A percentile compares a stretch with the other conserved stretches of the same genome.
Conservation (phyloP, 768 basidiomycete species). For the Suillus variegatus region DNA sequence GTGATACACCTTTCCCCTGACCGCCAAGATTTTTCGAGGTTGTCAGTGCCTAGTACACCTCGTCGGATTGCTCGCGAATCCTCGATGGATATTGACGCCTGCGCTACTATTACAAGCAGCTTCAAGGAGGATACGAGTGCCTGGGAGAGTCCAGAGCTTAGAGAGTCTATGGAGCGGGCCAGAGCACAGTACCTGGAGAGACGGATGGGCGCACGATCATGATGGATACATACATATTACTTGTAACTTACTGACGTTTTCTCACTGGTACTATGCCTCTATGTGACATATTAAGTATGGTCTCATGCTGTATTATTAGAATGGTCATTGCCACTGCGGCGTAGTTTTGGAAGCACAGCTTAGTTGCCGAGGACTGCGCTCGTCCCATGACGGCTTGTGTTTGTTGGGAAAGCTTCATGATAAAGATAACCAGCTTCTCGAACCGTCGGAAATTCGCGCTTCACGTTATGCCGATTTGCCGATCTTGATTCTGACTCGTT, state of each 20-base stretch:
- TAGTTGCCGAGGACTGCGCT: too few species aligned
- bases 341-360: neutral
- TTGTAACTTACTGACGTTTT: constrained; percentile 2
- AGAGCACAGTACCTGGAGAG: constrained; percentile 38
- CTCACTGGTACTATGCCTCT: neutral
- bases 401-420: too few species aligned
- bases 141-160: constrained; percentile 67
- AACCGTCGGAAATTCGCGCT: too few species aligned
- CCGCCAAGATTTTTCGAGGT: constrained; percentile 18
- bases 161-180: constrained; percentile 72
- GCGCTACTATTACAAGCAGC: constrained; percentile 23
- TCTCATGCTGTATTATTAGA: neutral
- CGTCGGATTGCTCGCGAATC: constrained; percentile 25
- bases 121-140: constrained; percentile 46
- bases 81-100: constrained; percentile 37
- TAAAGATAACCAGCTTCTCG: too few species aligned
- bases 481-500: too few species aligned
- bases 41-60: constrained; percentile 18
- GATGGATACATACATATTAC: neutral
- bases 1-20: constrained; percentile 23
- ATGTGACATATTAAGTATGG: neutral
- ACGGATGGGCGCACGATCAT: neutral
- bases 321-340: neutral
- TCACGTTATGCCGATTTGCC: too few species aligned
- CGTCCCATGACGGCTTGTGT: too few species aligned